These are phyloP conservation scores for Fusarium nygamai DNA, from an alignment of 2,329 filamentous ascomycete species.

Conservation along the genomic window DNA sequence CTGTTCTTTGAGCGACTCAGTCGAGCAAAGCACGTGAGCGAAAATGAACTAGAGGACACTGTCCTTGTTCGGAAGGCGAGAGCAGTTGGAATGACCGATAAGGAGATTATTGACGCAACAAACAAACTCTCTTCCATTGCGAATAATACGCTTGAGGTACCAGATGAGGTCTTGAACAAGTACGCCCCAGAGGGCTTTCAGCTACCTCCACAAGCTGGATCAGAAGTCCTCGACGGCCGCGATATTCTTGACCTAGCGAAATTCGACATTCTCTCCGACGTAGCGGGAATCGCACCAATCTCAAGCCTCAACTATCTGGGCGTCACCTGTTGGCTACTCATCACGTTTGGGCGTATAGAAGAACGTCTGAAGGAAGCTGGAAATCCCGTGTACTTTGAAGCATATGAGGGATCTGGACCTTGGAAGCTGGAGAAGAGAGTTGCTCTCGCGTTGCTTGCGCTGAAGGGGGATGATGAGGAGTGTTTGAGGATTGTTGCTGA, in stretches of 20 bases:
- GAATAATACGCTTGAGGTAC: neutral
- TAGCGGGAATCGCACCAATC: constrained; percentile 31
- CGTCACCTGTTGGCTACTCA: constrained; percentile 37
- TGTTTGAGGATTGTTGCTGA: constrained; percentile 11
- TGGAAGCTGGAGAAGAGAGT: neutral
- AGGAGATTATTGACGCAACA: neutral
- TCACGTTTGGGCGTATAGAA: constrained; percentile 45
- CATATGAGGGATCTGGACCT: neutral
- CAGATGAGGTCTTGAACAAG: neutral
- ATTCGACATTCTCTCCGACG: constrained; percentile 28
- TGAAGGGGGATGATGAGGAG: constrained; percentile 9
- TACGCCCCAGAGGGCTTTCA: neutral
- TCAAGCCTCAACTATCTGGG: constrained; percentile 50
- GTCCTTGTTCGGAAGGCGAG: neutral
- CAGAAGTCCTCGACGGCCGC: neutral
- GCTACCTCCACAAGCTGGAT: neutral
- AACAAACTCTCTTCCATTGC: neutral
- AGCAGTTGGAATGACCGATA: neutral
- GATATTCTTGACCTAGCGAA: constrained; percentile 41
- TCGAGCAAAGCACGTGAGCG: neutral
- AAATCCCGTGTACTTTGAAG: constrained; percentile 32
- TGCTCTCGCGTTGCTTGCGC: neutral
- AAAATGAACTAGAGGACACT: neutral
- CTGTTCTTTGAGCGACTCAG: constrained; percentile 20
- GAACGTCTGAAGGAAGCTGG: constrained; percentile 33